Conservation (phyloP, 441 rosid genomes). For the Gossypium lobatum region DNA sequence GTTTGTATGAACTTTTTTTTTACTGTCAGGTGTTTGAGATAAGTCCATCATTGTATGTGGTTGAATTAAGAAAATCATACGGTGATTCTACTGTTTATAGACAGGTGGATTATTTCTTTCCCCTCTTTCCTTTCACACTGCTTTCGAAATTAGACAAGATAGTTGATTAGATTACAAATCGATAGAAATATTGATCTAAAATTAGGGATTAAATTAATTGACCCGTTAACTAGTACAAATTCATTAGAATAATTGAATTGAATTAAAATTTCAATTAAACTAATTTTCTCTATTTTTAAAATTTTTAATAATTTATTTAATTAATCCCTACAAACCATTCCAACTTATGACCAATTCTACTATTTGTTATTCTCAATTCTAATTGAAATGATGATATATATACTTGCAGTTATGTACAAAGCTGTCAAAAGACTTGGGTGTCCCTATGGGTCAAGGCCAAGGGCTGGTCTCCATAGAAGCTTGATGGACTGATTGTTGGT, state of each 20-base stretch:
- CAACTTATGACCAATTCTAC: not conserved
- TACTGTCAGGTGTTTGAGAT: conserved; percentile 63
- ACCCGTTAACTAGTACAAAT: too few species aligned
- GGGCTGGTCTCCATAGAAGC: conserved; percentile 29
- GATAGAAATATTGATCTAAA: rapidly evolving
- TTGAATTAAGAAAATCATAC: conserved; percentile 74
- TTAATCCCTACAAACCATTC: too few species aligned
- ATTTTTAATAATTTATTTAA: too few species aligned
- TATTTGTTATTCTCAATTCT: not conserved
- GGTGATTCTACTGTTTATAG: conserved; percentile 79
- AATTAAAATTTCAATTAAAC: too few species aligned
- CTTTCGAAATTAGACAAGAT: too few species aligned
- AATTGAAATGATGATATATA: not conserved
- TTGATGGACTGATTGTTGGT: not conserved
- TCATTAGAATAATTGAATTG: too few species aligned
- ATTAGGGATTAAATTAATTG: too few species aligned
- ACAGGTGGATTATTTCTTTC: conserved; percentile 43
- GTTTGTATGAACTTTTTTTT: too few species aligned
- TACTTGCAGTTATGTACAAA: conserved; percentile 74
- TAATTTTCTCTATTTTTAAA: too few species aligned
- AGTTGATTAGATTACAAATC: rapidly evolving
- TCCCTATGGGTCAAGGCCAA: conserved; percentile 20
- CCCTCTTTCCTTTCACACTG: not conserved
- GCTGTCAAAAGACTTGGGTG: conserved; percentile 63
- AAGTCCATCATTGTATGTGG: conserved; percentile 73